phyloP scores from a whole-genome alignment of 805 yeast species.

The Yarrowia sp. region DNA sequence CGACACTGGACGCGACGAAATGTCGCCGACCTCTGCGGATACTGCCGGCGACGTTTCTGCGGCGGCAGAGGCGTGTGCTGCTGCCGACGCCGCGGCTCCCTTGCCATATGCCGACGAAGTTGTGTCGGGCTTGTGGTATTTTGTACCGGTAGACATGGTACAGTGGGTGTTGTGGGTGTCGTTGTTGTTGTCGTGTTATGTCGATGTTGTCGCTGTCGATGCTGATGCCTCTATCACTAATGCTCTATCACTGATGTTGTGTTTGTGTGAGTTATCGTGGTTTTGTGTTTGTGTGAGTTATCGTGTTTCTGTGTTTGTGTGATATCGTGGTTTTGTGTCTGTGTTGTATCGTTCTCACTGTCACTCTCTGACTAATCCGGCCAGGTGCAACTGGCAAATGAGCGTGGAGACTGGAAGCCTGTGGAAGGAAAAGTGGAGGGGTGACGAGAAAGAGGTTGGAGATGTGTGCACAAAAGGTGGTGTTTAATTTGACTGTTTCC shows the following conservation, averaged over 20 bases:
- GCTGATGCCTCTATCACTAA: not conserved
- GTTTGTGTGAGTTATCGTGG: not conserved
- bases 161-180: not conserved
- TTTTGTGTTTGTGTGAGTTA: no score
- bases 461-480: not conserved
- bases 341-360: no score
- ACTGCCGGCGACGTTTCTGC: constrained; percentile 7
- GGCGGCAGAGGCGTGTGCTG: not conserved
- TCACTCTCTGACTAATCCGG: not conserved
- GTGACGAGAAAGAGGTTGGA: not conserved
- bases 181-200: not conserved
- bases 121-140: constrained; percentile 24
- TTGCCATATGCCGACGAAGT: constrained; percentile 15
- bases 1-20: constrained; percentile 16
- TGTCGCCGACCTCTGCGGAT: constrained; percentile 21
- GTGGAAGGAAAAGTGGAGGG: not conserved
- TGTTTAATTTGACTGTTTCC: not conserved
- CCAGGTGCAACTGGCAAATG: constrained; percentile 21
- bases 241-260: not conserved
- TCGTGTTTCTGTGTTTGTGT: no score
- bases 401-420: constrained; percentile 16
- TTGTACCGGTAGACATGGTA: not conserved
- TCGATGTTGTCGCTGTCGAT: not conserved
- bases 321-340: no score
- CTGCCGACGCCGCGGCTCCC: not conserved